Base-by-base conservation (phyloP, 73 alveolate species). In the Paramecium pentaurelia region DNA sequence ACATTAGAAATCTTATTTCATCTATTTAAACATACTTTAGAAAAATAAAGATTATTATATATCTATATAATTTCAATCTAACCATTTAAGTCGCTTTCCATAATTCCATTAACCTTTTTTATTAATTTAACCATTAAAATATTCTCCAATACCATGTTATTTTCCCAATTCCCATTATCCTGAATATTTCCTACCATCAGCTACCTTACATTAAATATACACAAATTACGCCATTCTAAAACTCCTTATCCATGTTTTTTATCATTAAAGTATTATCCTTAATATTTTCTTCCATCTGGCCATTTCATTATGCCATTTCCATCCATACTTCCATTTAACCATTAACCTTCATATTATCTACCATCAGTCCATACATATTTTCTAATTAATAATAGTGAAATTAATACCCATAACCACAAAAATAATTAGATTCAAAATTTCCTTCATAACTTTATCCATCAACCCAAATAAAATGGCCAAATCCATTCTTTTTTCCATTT, bases 361-460 rank as follows among this genome's bases (percentile, higher is more conserved):
- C 75, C 75, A 80, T 80, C 91, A 3, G 47, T 14, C 91, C 91
- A 80, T 22, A 11, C 8, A 49, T 80, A 80, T 45, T 49, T 42
- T 47, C 91, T 80, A 5, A 93, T 45, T 93, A 38, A 28, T 22
- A 80, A 18, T 18, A 54, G 36, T 20, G 18, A 6, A 32, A 25
- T 40, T 16, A 8, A 25, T 80, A 80, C 91, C 91, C 91, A 27
- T 11, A 47, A 6, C 91, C 91, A 80, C 16, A 38, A 22, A 80
- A 80, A 3, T 18, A 47, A 45, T 80, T 47, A 25, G 47, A 25
- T 27, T 25, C 75, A 49, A 80, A 80, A 10, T 49, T 25, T 4
- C 91, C 91, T 12, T 92, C 96, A 80, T 93, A 93, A 86, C 32
- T 64, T 38, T 85, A 34, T 7, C 97, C 97, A 85, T 93, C 95